Evolutionary conservation across 495 filamentous ascomycete genomes (phyloP).

Genomic region (Penicillium robsamsonii): DNA sequence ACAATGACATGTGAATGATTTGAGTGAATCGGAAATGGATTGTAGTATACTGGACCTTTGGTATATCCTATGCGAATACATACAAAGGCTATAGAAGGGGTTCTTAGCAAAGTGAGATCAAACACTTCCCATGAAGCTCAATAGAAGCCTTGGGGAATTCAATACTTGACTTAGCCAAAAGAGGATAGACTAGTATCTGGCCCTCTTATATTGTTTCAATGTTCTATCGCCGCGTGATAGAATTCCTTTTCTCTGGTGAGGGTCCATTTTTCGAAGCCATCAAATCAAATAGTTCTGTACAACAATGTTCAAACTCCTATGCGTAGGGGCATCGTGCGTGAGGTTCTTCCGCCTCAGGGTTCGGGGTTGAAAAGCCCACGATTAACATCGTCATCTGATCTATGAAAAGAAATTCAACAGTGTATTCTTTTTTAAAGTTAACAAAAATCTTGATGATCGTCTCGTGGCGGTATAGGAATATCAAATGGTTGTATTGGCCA

Average conservation of each 20-base stretch:
- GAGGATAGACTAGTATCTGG: not conserved
- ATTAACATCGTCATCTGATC: not conserved
- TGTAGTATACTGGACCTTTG: not conserved
- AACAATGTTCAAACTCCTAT: not conserved
- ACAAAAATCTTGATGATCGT: not conserved
- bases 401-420: not conserved
- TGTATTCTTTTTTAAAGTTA: not conserved
- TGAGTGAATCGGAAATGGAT: not conserved
- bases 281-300: not conserved
- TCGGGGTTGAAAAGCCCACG: not conserved
- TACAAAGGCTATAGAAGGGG: not conserved
- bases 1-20: not conserved
- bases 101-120: not conserved
- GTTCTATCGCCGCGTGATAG: not conserved
- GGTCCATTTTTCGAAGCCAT: not conserved
- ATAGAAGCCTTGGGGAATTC: not conserved
- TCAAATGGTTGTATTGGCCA: not conserved
- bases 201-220: not conserved
- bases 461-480: not conserved
- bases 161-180: not conserved
- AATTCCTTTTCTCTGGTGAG: too few relatives aligned
- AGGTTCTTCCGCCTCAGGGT: conserved; percentile 4
- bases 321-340: not conserved
- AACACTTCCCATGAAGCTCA: not conserved
- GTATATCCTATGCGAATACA: not conserved